A percentile compares a stretch with the other conserved stretches of the same genome.
phyloP scores from a whole-genome alignment of 2,329 filamentous ascomycete species.

The Knufia fluminis region DNA sequence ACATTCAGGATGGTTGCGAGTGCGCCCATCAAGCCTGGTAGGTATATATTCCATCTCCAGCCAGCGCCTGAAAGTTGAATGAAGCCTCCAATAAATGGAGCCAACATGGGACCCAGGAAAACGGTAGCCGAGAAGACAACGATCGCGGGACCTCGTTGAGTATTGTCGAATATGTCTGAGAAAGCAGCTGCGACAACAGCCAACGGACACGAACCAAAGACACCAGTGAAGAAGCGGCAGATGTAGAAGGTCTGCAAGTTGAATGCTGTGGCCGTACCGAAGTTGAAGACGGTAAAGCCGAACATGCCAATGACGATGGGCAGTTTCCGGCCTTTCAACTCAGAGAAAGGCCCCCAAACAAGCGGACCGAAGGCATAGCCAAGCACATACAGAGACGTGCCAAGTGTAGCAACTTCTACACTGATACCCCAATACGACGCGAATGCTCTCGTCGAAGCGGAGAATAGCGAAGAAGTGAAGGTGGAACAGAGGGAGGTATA shows the following conservation, averaged over 20 bases:
- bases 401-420: conserved; percentile 32
- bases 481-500: conserved; percentile 38
- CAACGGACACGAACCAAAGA: conserved; percentile 46
- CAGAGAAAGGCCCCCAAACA: conserved; percentile 46
- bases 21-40: conserved; percentile 50
- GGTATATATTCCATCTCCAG: conserved; percentile 49
- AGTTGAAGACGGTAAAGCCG: conserved; percentile 43
- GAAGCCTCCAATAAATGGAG: conserved; percentile 48
- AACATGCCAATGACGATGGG: conserved; percentile 42
- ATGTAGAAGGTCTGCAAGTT: conserved; percentile 46
- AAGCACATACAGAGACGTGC: conserved; percentile 35
- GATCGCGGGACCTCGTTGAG: conserved; percentile 35
- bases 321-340: conserved; percentile 40
- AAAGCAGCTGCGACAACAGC: conserved; percentile 48
- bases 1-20: conserved; percentile 39
- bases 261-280: conserved; percentile 41
- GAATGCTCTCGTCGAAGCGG: conserved; percentile 52
- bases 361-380: conserved; percentile 42
- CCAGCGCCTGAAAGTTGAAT: conserved; percentile 40
- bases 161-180: conserved; percentile 47
- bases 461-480: conserved; percentile 55
- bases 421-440: conserved; percentile 50
- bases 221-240: conserved; percentile 44
- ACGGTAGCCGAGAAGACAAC: conserved; percentile 45
- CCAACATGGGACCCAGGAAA: conserved; percentile 44